Evolutionary conservation across 371 early-diverging fungal species (phyloP), one percentile per base, ranked within the genome.

Genomic region (Chytridiales sp.): DNA sequence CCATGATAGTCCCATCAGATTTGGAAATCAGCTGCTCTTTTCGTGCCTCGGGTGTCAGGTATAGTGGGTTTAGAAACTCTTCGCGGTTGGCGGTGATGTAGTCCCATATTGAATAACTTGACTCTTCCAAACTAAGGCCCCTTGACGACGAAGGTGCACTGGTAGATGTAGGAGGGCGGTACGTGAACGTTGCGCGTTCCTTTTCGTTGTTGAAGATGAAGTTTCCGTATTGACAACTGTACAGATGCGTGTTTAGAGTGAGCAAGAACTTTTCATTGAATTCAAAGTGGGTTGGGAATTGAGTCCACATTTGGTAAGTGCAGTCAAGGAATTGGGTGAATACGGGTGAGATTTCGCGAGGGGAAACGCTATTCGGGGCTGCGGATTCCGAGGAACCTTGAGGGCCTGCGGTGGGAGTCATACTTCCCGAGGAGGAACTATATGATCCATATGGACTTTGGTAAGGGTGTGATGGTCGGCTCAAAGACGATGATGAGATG

Each of bases 261-360:
- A 88, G 76, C 60, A 98, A 68, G 46, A 95, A 77, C 13, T 76
- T 65, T 67, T 93, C 92, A 66, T 88, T 89, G 61, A 92, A 98
- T 78, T 95, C 94, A 73, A 98, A 98, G 42, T 88, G 84, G 0
- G 87, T 84, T 1, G 96, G 95, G 56, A 84, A 83, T 71, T 90
- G 88, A n/a, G 75, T 75, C 79, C 89, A 81, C n/a, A 95, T 70
- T 68, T 96, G 97, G 66, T 87, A 93, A 19, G 93, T 82, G 69
- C 95, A 94, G 68, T 96, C 97, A 17, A 98, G 75, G 66, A 95
- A 98, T 70, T 96, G 96, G 38, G 91, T 88, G 71, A 98, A 96
- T 1, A 96, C 87, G 1, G 98, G 98, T 29, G 91, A 90, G 0
- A 91, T 87, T 69, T 96, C 97, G n/a, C 85, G 68, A 9, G 76